Percentiles rank a stretch among this genome's conserved stretches.
Conservation (phyloP, 2,329 filamentous ascomycete genomes). For the Ciborinia camelliae region DNA sequence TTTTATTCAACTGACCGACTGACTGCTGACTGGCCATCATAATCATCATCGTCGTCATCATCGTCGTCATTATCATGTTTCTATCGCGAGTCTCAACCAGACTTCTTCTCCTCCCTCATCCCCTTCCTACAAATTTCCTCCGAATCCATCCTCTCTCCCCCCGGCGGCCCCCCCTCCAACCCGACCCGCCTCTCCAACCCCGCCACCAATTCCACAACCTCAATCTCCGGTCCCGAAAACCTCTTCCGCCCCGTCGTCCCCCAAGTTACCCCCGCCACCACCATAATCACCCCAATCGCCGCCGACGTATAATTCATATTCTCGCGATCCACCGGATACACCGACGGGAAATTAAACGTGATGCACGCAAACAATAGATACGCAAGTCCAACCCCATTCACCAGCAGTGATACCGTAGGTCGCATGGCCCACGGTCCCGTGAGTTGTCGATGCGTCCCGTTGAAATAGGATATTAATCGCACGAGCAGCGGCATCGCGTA, state of each 20-base stretch:
- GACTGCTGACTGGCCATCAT: no score
- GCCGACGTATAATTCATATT: constrained; percentile 59
- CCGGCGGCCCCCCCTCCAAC: no score
- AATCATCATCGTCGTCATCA: neutral
- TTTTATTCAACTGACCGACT: no score
- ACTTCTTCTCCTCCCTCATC: constrained; percentile 9
- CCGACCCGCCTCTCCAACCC: no score
- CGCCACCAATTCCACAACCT: constrained; percentile 23
- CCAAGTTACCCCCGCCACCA: constrained; percentile 51
- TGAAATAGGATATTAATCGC: constrained; percentile 47
- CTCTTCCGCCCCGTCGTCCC: constrained; percentile 47
- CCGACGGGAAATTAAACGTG: constrained; percentile 54
- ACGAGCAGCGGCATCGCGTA: constrained; percentile 54
- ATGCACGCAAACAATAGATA: constrained; percentile 53
- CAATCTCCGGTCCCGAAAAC: constrained; percentile 47
- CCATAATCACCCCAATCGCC: constrained; percentile 51
- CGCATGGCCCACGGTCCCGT: constrained; percentile 43
- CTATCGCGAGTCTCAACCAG: neutral
- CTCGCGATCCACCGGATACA: constrained; percentile 48
- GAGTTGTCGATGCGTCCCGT: constrained; percentile 40
- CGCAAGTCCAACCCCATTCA: constrained; percentile 50
- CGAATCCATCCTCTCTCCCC: constrained; percentile 21
- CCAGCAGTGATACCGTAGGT: constrained; percentile 35
- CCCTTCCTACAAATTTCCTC: constrained; percentile 17
- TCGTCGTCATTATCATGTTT: neutral